A percentile compares a stretch with the other conserved stretches of the same genome.
Evolutionary conservation across 2,329 filamentous ascomycete species (phyloP).

Genomic region (Alternaria incomplexa): DNA sequence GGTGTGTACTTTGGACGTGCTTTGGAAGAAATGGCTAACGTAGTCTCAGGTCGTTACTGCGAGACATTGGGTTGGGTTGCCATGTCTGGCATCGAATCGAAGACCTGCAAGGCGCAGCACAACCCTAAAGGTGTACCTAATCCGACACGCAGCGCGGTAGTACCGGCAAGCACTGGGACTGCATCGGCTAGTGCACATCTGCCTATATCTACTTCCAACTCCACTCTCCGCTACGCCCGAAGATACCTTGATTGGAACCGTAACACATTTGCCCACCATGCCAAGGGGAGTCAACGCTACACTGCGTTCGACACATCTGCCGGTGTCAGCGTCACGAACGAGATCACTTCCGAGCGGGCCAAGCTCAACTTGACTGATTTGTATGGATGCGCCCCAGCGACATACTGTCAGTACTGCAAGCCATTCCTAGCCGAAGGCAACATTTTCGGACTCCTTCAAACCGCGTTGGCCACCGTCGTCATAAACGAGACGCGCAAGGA

Average conservation of each 20-base stretch:
- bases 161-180: constrained; percentile 37
- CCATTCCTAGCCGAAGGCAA: constrained; percentile 60
- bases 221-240: constrained; percentile 59
- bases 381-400: constrained; percentile 66
- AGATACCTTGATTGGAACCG: constrained; percentile 74
- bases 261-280: constrained; percentile 69
- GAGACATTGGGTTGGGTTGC: constrained; percentile 72
- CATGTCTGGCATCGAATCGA: constrained; percentile 64
- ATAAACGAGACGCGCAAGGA: constrained; percentile 59
- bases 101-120: constrained; percentile 51
- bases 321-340: constrained; percentile 55
- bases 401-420: constrained; percentile 64
- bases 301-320: constrained; percentile 57
- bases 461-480: constrained; percentile 59
- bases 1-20: constrained; percentile 36
- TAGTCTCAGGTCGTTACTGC: constrained; percentile 61
- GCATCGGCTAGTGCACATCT: constrained; percentile 38
- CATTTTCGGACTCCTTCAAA: constrained; percentile 61
- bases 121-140: constrained; percentile 52
- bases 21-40: not conserved
- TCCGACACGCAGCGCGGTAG: constrained; percentile 47
- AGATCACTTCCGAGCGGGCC: constrained; percentile 59
- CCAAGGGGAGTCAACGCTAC: constrained; percentile 55
- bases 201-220: constrained; percentile 38
- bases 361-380: constrained; percentile 62